phyloP scores from a whole-genome alignment of 306 rosid species.

The Quercus parvula region DNA sequence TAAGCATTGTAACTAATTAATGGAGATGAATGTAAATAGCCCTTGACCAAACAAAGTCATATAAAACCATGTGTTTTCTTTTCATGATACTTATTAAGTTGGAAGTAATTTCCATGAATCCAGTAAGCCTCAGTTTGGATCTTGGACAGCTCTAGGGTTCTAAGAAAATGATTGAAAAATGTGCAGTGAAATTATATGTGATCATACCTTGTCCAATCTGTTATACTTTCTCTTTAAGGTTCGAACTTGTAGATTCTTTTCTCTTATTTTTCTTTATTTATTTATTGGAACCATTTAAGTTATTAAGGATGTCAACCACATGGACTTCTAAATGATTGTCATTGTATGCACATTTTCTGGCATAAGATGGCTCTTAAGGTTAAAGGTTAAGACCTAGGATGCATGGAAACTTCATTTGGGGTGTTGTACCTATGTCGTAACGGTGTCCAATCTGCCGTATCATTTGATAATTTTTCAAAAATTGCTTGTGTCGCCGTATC shows the following conservation, averaged over 20 bases:
- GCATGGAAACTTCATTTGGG: too few species aligned
- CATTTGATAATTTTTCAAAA: too few species aligned
- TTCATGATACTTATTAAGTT: neutral
- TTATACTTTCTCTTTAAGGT: neutral
- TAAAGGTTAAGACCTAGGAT: too few species aligned
- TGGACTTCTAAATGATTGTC: neutral
- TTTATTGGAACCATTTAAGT: neutral
- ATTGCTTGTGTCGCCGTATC: too few species aligned
- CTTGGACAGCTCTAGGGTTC: neutral
- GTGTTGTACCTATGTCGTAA: too few species aligned
- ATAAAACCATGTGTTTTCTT: neutral
- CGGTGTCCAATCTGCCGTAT: too few species aligned
- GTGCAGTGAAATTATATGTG: neutral
- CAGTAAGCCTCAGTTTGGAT: neutral
- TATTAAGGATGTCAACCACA: neutral
- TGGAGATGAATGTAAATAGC: neutral
- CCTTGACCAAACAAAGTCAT: neutral
- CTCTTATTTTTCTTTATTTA: neutral
- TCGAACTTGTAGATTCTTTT: neutral
- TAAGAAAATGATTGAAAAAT: neutral
- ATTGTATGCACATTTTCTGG: too few species aligned
- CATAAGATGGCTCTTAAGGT: too few species aligned
- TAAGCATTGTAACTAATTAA: neutral
- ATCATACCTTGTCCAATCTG: neutral
- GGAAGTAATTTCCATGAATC: neutral